Base-by-base conservation (phyloP, 2,329 filamentous ascomycete genomes). In the Eutypella sp. region DNA sequence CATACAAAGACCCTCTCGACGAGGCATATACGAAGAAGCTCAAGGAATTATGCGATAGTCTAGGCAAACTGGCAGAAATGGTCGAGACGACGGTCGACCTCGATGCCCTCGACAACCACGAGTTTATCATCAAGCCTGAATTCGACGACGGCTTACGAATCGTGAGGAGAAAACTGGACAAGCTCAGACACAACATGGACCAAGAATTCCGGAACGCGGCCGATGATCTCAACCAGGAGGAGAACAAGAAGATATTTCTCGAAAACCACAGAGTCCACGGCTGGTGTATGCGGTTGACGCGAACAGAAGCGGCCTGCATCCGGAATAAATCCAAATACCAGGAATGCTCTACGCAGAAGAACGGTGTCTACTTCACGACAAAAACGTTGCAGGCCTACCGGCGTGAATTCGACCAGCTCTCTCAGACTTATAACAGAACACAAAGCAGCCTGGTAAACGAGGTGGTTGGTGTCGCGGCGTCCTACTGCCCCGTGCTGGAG, bases 41-140 rank as follows among this genome's bases (percentile, higher is more conserved):
- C 33, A 81, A 79, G 41, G 81, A 87, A 49, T 80, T 89, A 49
- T 87, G 84, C 5, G 83, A 89, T 59, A 88, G 84, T 59, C 76
- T 99, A 42, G 84, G 79, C 22, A 96, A 90, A 62, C 74, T 99
- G 10, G 88, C 92, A 60, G 93, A 99, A 63, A 96, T 99, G 89
- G 93, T 99, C 0, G 93, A 99, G 71, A 96, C 93, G 2, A 99
- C 95, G 0, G 91, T 99, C 13, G 93, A 99, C 60, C 79, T 99
- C 0, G 89, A 96, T 47, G 93, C 93, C 3, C 79, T 99, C 10
- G 92, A 99, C 59, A 90, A 93, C 55, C 93, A 99, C 61, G 93
- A 99, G 63, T 99, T 95, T 69, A 92, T 96, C 58, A 99, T 99
- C 77, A 99, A 97, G 68, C 88, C 95, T 1, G 93, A 99, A 61